Evolutionary conservation across 257 asterid species (phyloP).

Genomic region (Scutellaria baicalensis): DNA sequence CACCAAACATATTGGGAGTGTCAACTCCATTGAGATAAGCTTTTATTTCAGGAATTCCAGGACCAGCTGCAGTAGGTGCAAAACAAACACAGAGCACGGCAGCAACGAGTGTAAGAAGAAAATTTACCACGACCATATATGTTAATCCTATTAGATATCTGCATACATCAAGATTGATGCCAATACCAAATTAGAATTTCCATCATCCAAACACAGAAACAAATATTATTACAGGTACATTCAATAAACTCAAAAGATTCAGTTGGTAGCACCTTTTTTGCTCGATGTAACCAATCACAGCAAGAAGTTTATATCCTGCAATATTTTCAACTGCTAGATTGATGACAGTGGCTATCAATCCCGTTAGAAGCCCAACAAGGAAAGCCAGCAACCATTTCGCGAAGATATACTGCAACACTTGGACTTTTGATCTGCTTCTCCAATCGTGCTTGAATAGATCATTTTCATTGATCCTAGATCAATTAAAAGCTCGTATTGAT

Average conservation of each 20-base stretch:
- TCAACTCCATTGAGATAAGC: constrained; percentile 94
- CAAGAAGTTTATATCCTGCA: constrained; percentile 75
- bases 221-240: neutral
- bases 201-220: neutral
- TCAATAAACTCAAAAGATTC: neutral
- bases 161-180: constrained; percentile 26
- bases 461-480: constrained; percentile 73
- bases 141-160: constrained; percentile 64
- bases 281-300: constrained; percentile 47
- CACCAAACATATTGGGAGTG: constrained; percentile 87
- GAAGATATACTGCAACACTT: constrained; percentile 65
- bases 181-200: neutral
- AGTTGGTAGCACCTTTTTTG: constrained; percentile 40
- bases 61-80: constrained; percentile 96
- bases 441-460: constrained; percentile 95
- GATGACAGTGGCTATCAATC: constrained; percentile 68
- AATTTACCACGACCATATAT: constrained; percentile 47
- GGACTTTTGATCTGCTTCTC: constrained; percentile 75
- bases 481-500: neutral
- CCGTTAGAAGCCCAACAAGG: constrained; percentile 83
- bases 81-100: constrained; percentile 64
- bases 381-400: constrained; percentile 77
- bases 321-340: constrained; percentile 84
- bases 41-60: constrained; percentile 89
- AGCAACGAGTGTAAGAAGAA: constrained; percentile 56